Base-by-base conservation (phyloP, 441 rosid species). In the Populus hybrid region DNA sequence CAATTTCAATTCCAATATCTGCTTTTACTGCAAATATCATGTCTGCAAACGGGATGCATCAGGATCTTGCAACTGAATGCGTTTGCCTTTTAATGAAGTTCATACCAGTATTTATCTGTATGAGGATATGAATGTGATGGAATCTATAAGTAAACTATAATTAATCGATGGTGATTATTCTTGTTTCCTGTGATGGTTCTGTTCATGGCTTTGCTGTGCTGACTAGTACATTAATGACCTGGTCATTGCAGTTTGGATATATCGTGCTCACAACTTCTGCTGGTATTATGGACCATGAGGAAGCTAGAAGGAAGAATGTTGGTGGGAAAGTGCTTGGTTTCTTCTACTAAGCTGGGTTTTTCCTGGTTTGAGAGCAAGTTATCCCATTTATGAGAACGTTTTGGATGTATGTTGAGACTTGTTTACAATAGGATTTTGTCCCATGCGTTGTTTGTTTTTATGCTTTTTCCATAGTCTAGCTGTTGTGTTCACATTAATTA, bases 261-360 rank as follows among this genome's bases (percentile, higher is more conserved):
- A 90, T 90, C 50, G 93, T 90, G 75, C 77, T 90, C 84, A 90
- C 93, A 40, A 90, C 93, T 64, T 90, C 93, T 38, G 91, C 93
- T 61, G 93, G 93, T 61, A 90, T 88, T 67, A 90, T 90, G 93
- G 93, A 88, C 77, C 92, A 90, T 64, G 93, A 90, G 81, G 92
- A 90, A 80, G 93, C 92, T 0, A 86, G 90, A 83, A 89, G 93
- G 71, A 91, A 89, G 87, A 91, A 87, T 65, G 91, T 89, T 23
- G 93, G 94, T 68, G 93, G 94, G 73, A 91, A 89, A 81, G 93
- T 91, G 20, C 90, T 89, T 75, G 93, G 93, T 69, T 90, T 90
- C 89, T 88, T 90, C 50, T 87, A 90, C 77, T 86, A 82, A 71
- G 31, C 73, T 14, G 31, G 71, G 36, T 26, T 35, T 72, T n/a